Percentiles rank a stretch among this genome's conserved stretches.
phyloP scores from a whole-genome alignment of 805 yeast species.

The Monosporozyma aquatica region DNA sequence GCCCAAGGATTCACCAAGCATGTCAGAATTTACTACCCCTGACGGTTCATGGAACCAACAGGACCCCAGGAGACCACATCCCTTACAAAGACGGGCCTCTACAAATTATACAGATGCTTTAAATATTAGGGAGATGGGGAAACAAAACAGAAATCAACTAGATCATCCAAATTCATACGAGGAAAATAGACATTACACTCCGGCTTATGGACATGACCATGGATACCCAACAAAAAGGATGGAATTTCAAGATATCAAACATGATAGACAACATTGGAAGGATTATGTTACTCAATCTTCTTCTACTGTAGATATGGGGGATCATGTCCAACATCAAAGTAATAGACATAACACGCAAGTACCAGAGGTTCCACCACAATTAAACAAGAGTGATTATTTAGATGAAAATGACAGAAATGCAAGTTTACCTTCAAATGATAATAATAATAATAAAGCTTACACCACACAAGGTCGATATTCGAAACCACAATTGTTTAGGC shows the following conservation, averaged over 20 bases:
- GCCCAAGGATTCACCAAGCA: conserved; percentile 16
- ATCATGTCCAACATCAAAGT: conserved; percentile 4
- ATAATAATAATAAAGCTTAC: neutral
- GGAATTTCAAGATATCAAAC: conserved; percentile 11
- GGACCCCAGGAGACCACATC: neutral
- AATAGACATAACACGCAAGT: neutral
- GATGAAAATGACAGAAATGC: neutral
- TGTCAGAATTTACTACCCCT: conserved; percentile 5
- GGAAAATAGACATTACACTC: neutral
- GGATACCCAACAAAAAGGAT: conserved; percentile 6
- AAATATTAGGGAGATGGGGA: neutral
- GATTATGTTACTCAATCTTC: neutral
- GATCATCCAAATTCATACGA: neutral
- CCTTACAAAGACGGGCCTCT: conserved; percentile 12
- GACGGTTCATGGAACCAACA: neutral
- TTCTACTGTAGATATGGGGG: conserved; percentile 12
- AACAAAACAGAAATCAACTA: neutral
- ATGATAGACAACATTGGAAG: conserved; percentile 11
- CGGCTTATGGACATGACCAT: neutral
- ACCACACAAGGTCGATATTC: conserved; percentile 2
- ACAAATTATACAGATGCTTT: conserved; percentile 18
- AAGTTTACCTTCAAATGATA: neutral
- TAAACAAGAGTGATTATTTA: neutral
- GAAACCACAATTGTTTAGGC: conserved; percentile 8
- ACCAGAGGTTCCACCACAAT: neutral